Conservation (phyloP, 2,329 filamentous ascomycete genomes). For the Fusarium heterosporum region DNA sequence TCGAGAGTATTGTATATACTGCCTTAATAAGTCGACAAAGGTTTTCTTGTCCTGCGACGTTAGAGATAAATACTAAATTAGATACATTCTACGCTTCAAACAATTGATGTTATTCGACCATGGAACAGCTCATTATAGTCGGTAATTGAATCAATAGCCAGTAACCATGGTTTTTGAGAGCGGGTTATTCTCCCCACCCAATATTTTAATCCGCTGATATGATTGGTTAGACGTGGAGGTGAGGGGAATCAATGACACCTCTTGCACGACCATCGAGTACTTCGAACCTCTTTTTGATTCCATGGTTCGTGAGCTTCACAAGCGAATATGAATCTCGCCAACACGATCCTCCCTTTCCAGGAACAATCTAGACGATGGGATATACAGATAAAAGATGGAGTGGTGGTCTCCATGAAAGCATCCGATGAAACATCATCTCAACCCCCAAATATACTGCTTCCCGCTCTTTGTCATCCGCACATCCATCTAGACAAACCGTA, state of each 20-base stretch:
- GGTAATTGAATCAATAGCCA: too few species aligned
- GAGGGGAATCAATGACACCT: conserved; percentile 16
- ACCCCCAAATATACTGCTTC: conserved; percentile 6
- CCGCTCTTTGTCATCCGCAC: conserved; percentile 22
- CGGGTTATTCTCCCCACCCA: not conserved
- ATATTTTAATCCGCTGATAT: not conserved
- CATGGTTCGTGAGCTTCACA: accelerated
- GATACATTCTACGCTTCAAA: too few species aligned
- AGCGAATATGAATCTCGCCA: not conserved
- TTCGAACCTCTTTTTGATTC: not conserved
- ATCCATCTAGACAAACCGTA: conserved; percentile 25
- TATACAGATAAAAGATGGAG: not conserved
- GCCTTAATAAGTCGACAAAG: too few species aligned
- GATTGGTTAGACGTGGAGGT: not conserved
- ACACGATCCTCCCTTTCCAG: conserved; percentile 3
- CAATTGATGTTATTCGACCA: too few species aligned
- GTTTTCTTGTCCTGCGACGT: too few species aligned
- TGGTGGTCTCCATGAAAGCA: conserved; percentile 11
- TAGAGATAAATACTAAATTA: too few species aligned
- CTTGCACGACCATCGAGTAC: not conserved
- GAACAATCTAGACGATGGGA: conserved; percentile 1
- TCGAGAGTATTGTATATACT: too few species aligned
- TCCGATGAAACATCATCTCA: not conserved
- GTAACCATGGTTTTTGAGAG: too few species aligned
- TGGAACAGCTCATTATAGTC: too few species aligned